Conservation (phyloP, 805 yeast genomes). For the Saccharomycopsis fermentans region DNA sequence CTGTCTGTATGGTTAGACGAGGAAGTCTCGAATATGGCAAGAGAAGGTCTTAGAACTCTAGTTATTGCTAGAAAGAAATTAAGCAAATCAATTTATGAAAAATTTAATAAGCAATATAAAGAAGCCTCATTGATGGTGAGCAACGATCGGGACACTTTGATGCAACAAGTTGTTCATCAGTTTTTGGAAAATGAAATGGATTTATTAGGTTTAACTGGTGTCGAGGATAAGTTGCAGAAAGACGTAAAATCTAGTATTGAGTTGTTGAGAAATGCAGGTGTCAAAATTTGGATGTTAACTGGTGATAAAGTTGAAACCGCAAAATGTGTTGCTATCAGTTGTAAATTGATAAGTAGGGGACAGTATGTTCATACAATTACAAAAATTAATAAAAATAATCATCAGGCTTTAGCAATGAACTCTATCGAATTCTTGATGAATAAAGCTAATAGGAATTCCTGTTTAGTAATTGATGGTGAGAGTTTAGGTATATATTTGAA, state of each 20-base stretch:
- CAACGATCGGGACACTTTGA: conserved; percentile 56
- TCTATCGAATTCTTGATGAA: conserved; percentile 55
- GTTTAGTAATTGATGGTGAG: conserved; percentile 89
- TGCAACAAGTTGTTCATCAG: conserved; percentile 58
- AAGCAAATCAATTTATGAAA: conserved; percentile 41
- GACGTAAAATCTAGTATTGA: conserved; percentile 91
- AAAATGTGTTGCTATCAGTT: conserved; percentile 93
- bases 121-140: conserved; percentile 71
- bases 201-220: conserved; percentile 89
- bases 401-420: conserved; percentile 58
- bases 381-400: conserved; percentile 32
- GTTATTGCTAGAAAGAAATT: conserved; percentile 85
- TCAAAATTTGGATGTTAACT: conserved; percentile 97
- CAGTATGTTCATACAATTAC: conserved; percentile 86
- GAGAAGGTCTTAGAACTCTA: conserved; percentile 93
- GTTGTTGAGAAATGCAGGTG: conserved; percentile 87
- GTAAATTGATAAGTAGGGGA: conserved; percentile 85
- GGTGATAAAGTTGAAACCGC: conserved; percentile 99
- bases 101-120: conserved; percentile 53
- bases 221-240: conserved; percentile 86
- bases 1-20: conserved; percentile 95
- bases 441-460: conserved; percentile 41
- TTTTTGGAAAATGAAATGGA: conserved; percentile 78
- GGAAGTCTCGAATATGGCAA: conserved; percentile 95
- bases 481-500: conserved; percentile 63